These are phyloP conservation scores for Lentinula edodes DNA, from an alignment of 768 basidiomycete species.

Conservation along the genomic window DNA sequence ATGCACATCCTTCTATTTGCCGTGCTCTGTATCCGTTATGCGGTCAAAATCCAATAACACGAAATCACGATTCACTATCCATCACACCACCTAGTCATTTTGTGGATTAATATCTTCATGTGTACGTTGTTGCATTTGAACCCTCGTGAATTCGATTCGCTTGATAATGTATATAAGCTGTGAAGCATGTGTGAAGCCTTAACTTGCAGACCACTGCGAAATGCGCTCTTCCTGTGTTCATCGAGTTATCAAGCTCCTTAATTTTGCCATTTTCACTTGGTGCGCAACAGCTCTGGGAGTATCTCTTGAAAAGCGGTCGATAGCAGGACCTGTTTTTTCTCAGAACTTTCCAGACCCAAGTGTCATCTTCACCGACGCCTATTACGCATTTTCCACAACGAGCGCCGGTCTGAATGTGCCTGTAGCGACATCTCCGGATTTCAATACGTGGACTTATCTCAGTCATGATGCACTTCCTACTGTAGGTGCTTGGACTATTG, in stretches of 20 bases:
- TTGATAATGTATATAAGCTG: too few relatives aligned
- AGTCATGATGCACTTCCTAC: constrained; percentile 16
- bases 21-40: too few relatives aligned
- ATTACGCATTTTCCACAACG: constrained; percentile 17
- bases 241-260: neutral
- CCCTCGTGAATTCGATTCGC: too few relatives aligned
- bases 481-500: constrained; percentile 18
- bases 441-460: constrained; percentile 13
- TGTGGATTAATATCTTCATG: too few relatives aligned
- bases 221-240: neutral
- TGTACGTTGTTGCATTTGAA: too few relatives aligned
- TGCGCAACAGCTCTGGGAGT: neutral
- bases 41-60: too few relatives aligned
- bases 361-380: constrained; percentile 11
- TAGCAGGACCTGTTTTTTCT: constrained; percentile 15
- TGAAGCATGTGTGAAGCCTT: too few relatives aligned
- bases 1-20: too few relatives aligned
- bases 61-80: too few relatives aligned
- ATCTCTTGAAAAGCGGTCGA: neutral
- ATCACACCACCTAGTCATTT: too few relatives aligned
- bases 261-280: neutral
- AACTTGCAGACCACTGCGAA: neutral
- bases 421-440: constrained; percentile 18
- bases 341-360: constrained; percentile 18
- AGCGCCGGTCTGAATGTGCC: constrained; percentile 16